Evolutionary conservation across 2,329 filamentous ascomycete species (phyloP), one percentile per base, ranked within the genome.

Genomic region (Xylariaceae sp.): DNA sequence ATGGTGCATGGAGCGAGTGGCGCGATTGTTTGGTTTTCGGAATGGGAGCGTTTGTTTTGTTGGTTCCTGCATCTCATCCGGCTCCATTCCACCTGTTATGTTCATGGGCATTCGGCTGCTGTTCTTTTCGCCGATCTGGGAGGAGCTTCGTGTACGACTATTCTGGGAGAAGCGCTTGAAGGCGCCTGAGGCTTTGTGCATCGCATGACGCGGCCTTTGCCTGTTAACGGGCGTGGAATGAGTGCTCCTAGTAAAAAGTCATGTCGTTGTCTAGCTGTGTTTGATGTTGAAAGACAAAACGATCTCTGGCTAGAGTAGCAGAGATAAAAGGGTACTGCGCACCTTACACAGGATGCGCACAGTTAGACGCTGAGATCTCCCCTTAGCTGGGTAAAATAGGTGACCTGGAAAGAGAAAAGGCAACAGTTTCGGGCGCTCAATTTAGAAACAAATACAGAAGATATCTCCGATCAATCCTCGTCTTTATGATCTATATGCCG

Each of bases 381-480:
- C 26, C 7, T 40, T 53, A 37, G 53, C 36, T 46, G 53, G 43
- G 29, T 31, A 36, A 49, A 34, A 40, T 43, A 14, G 47, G 54
- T 19, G 26, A 55, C 26, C 34, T 39, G 39, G 45, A 47, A 51
- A 44, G 29, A 24, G n/a, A 48, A 50, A 51, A 28, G 33, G 48
- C 21, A 59, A 55, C 49, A 46, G 40, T 58, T 50, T 48, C 26
- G 47, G 31, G 23, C 31, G 41, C 28, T 50, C 60, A 43, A 53
- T 52, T 53, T 63, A 62, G 63, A 65, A 62, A 52, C n/a, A 45
- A 64, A 50, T 54, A 46, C 36, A 64, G 45, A 61, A 41, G 26
- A 65, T 65, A 63, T 67, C 66, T 62, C 66, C 64, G 39, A 61
- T 67, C 62, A 64, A 41, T 23, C 16, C 4, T 6, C 19, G 37